A percentile compares a stretch with the other conserved stretches of the same genome.
Conservation (phyloP, 768 basidiomycete species). For the Pholiota molesta region DNA sequence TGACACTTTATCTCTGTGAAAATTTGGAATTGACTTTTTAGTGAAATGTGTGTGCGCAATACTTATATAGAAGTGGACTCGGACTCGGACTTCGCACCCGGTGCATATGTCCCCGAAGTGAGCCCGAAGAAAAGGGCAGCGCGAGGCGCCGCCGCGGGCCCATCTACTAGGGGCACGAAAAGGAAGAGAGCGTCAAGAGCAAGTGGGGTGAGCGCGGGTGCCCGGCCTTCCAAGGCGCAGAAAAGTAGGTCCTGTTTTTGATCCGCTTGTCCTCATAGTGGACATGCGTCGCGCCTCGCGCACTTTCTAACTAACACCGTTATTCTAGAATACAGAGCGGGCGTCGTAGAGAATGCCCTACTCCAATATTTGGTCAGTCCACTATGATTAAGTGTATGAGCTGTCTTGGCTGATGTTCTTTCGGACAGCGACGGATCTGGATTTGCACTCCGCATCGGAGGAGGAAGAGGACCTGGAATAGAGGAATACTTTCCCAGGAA, state of each 20-base stretch:
- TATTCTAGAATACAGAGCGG: neutral
- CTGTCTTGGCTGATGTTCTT: neutral
- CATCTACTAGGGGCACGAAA: neutral
- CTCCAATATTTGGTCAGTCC: conserved; percentile 51
- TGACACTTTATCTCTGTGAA: neutral
- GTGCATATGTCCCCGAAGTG: conserved; percentile 34
- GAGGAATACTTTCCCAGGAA: neutral
- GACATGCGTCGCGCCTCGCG: neutral
- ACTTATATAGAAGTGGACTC: conserved; percentile 42
- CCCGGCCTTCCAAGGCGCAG: neutral
- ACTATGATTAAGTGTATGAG: neutral
- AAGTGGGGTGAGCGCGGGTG: no score
- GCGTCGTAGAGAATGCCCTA: conserved; percentile 27
- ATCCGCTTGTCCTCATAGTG: neutral
- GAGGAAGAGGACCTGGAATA: conserved; percentile 31
- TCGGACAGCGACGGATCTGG: conserved; percentile 40
- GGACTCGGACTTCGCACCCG: conserved; percentile 41
- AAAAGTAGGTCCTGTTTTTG: neutral
- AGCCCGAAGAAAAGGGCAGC: conserved; percentile 32
- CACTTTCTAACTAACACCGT: neutral
- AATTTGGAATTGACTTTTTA: neutral
- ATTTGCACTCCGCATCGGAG: conserved; percentile 57
- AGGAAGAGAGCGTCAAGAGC: neutral
- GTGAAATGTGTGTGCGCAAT: no score
- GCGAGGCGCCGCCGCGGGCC: neutral